Conservation (phyloP, 257 asterid species). For the Linaria vulgaris region DNA sequence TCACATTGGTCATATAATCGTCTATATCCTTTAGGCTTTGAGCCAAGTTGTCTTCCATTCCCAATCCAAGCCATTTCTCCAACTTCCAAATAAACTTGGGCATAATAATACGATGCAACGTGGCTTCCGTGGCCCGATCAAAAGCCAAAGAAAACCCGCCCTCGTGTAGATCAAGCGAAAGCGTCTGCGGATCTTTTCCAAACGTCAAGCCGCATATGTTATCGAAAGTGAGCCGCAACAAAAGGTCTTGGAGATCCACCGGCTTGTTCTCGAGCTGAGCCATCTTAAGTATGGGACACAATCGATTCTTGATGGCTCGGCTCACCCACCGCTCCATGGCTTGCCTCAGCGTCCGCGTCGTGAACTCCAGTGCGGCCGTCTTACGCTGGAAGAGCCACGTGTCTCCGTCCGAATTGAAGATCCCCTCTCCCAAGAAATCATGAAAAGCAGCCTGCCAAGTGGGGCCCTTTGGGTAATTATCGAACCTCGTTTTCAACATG, state of each 20-base stretch:
- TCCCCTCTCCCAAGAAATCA: slow-evolving; percentile 59
- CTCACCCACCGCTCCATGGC: slow-evolving; percentile 73
- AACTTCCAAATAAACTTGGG: slow-evolving; percentile 58
- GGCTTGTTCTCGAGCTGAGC: slow-evolving; percentile 42
- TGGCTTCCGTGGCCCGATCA: slow-evolving; percentile 62
- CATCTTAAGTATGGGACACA: slow-evolving; percentile 45
- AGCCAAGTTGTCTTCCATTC: slow-evolving; percentile 44
- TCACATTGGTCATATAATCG: slow-evolving; percentile 44
- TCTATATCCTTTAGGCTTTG: slow-evolving; percentile 47
- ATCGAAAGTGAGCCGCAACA: slow-evolving; percentile 58
- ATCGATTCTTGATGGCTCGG: slow-evolving; percentile 51
- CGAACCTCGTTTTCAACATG: slow-evolving; percentile 50
- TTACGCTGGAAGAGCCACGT: slow-evolving; percentile 70
- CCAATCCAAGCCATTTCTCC: slow-evolving; percentile 51
- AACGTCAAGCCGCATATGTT: slow-evolving; percentile 69
- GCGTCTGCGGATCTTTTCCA: slow-evolving; percentile 60
- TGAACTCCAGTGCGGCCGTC: slow-evolving; percentile 63
- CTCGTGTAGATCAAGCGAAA: slow-evolving; percentile 42
- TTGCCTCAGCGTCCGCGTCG: slow-evolving; percentile 57
- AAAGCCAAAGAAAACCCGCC: slow-evolving; percentile 51
- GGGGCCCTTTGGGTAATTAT: slow-evolving; percentile 68
- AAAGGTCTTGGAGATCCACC: slow-evolving; percentile 53
- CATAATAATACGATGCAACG: slow-evolving; percentile 48
- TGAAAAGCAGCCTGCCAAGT: slow-evolving; percentile 69
- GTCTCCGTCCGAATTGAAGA: slow-evolving; percentile 65